phyloP scores from a whole-genome alignment of 257 asterid species.

The Rhazya stricta region DNA sequence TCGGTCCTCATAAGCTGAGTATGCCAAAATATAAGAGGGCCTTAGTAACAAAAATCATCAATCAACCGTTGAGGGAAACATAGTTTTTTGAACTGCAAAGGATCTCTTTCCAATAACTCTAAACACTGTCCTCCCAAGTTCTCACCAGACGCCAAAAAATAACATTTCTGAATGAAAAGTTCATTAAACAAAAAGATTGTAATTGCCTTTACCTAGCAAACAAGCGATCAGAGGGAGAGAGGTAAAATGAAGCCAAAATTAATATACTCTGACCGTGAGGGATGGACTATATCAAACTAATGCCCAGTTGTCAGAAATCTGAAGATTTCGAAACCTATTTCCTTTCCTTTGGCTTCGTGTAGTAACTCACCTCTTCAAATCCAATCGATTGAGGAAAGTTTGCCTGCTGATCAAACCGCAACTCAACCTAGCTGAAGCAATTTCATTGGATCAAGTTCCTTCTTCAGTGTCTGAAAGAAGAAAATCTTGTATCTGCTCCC shows the following conservation, averaged over 20 bases:
- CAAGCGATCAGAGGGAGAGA: background rate
- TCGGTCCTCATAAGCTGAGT: background rate
- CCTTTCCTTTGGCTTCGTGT: background rate
- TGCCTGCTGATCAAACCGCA: background rate
- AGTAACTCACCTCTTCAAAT: background rate
- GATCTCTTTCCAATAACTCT: too few relatives aligned
- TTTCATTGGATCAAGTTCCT: conserved; percentile 28
- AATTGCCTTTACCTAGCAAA: background rate
- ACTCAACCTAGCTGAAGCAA: background rate
- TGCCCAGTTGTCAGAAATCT: background rate
- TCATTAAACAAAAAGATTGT: background rate
- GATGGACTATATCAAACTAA: background rate
- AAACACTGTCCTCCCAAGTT: too few relatives aligned
- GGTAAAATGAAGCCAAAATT: background rate
- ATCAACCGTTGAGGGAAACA: too few relatives aligned
- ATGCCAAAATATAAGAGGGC: background rate
- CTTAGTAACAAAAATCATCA: too few relatives aligned
- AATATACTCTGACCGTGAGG: background rate
- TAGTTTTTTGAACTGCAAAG: background rate
- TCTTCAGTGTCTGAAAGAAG: conserved; percentile 64
- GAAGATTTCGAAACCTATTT: background rate
- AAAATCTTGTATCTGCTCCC: conserved; percentile 73
- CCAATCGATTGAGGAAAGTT: background rate
- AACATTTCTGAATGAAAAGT: background rate
- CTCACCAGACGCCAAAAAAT: background rate